These are phyloP conservation scores for Cercospora janseana DNA, from an alignment of 2,329 filamentous ascomycete genomes.

Conservation along the genomic window DNA sequence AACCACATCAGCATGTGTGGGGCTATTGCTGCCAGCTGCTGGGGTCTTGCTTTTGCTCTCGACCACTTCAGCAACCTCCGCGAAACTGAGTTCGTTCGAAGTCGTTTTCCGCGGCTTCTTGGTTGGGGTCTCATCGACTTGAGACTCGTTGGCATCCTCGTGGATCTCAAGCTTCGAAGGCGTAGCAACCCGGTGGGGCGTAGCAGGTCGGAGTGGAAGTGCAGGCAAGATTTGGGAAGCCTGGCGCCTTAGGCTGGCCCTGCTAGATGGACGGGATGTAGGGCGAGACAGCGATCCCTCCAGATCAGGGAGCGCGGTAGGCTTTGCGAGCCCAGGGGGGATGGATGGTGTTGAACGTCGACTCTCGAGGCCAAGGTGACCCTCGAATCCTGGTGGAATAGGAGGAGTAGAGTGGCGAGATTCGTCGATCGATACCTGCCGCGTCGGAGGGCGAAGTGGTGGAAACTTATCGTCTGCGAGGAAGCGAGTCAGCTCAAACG, in stretches of 20 bases:
- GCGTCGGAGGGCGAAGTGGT: conserved; percentile 24
- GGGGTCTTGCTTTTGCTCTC: background rate
- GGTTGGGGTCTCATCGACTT: conserved; percentile 25
- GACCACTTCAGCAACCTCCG: conserved; percentile 5
- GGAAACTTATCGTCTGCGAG: conserved; percentile 35
- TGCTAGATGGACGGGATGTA: conserved; percentile 36
- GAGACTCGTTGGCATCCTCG: conserved; percentile 20
- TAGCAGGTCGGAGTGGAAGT: conserved; percentile 43
- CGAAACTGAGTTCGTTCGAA: conserved; percentile 23
- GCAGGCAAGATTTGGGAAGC: conserved; percentile 38
- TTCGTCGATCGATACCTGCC: conserved; percentile 31
- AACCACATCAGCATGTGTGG: too few species aligned
- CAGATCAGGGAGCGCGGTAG: conserved; percentile 30
- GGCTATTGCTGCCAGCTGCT: background rate
- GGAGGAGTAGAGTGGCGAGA: conserved; percentile 38
- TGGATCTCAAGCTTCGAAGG: conserved; percentile 30
- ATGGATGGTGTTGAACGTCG: conserved; percentile 47
- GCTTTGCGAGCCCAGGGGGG: conserved; percentile 45
- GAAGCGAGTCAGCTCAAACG: conserved; percentile 17
- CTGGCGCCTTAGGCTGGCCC: conserved; percentile 37
- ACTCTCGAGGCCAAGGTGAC: conserved; percentile 36
- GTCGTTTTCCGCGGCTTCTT: conserved; percentile 20
- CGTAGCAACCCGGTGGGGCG: conserved; percentile 36
- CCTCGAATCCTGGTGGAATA: conserved; percentile 40
- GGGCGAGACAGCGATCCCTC: conserved; percentile 31